Conservation (phyloP, 768 basidiomycete species). For the Suillus cothurnatus region DNA sequence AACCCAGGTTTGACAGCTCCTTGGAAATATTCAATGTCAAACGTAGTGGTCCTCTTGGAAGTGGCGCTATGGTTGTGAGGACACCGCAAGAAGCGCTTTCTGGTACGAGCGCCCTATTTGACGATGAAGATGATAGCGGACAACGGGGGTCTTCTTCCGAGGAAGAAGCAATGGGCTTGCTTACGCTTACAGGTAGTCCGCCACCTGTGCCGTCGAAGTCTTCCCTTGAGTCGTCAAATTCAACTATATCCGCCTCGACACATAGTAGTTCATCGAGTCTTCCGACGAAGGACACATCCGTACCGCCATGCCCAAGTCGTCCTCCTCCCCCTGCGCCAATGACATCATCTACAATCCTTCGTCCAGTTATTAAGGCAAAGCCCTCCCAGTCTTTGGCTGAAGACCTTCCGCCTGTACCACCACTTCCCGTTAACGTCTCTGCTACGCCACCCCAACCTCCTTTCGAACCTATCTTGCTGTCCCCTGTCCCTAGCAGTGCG, state of each 20-base stretch:
- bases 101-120: constrained; percentile 22
- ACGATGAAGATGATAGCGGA: constrained; percentile 17
- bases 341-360: constrained; percentile 26
- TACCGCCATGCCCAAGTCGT: constrained; percentile 39
- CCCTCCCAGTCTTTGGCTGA: constrained; percentile 30
- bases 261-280: constrained; percentile 19
- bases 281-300: constrained; percentile 24
- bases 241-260: constrained; percentile 35
- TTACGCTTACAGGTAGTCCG: constrained; percentile 45
- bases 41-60: constrained; percentile 58
- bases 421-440: constrained; percentile 49
- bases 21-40: constrained; percentile 31
- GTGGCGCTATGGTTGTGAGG: constrained; percentile 73
- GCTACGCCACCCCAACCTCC: constrained; percentile 51
- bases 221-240: not conserved
- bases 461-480: constrained; percentile 70
- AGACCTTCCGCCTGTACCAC: constrained; percentile 48
- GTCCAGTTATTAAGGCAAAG: constrained; percentile 39
- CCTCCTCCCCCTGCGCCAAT: constrained; percentile 30
- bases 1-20: constrained; percentile 40
- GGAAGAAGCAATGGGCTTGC: constrained; percentile 22
- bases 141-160: constrained; percentile 14
- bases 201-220: constrained; percentile 49
- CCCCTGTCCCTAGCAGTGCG: constrained; percentile 48
- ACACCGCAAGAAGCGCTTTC: constrained; percentile 80